Evolutionary conservation across 225 moss, liverwort and hornwort genomes (phyloP).

Genomic region (Physcomitrellopsis africana): DNA sequence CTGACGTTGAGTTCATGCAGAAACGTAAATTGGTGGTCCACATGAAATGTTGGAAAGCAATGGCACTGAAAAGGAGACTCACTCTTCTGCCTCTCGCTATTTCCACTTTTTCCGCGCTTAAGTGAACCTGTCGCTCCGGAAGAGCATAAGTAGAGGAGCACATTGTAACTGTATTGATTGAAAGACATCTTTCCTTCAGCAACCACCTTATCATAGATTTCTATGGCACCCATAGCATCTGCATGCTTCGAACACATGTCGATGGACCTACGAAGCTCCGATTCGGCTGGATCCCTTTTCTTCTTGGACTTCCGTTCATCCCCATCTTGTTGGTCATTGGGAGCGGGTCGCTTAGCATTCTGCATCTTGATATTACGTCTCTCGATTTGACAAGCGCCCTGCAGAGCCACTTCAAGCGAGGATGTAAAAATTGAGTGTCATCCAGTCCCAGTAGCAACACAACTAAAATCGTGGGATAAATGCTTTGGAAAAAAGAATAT

Average conservation of each 20-base stretch:
- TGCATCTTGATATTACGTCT: constrained; percentile 29
- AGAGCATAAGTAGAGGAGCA: constrained; percentile 85
- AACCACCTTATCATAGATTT: constrained; percentile 69
- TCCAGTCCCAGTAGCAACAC: background rate
- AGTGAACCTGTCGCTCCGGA: constrained; percentile 79
- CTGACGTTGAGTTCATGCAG: background rate
- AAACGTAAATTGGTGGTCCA: background rate
- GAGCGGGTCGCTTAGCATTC: constrained; percentile 50
- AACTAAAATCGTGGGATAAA: background rate
- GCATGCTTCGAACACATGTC: constrained; percentile 95
- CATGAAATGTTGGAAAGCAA: background rate
- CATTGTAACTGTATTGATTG: constrained; percentile 92
- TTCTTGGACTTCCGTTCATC: constrained; percentile 64
- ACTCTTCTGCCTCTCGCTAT: constrained; percentile 55
- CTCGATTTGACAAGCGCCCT: background rate
- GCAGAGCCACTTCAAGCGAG: constrained; percentile 28
- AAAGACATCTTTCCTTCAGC: constrained; percentile 61
- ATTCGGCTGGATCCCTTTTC: constrained; percentile 71
- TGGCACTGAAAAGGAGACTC: constrained; percentile 6
- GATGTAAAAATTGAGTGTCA: background rate
- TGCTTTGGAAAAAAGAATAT: background rate
- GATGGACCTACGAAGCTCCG: constrained; percentile 77
- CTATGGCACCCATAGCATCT: constrained; percentile 75
- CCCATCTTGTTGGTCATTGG: constrained; percentile 39
- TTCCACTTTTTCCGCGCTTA: constrained; percentile 79